A percentile compares a stretch with the other conserved stretches of the same genome.
Evolutionary conservation across 345 rosid genomes (phyloP).

Genomic region (Rhizophora apiculata): DNA sequence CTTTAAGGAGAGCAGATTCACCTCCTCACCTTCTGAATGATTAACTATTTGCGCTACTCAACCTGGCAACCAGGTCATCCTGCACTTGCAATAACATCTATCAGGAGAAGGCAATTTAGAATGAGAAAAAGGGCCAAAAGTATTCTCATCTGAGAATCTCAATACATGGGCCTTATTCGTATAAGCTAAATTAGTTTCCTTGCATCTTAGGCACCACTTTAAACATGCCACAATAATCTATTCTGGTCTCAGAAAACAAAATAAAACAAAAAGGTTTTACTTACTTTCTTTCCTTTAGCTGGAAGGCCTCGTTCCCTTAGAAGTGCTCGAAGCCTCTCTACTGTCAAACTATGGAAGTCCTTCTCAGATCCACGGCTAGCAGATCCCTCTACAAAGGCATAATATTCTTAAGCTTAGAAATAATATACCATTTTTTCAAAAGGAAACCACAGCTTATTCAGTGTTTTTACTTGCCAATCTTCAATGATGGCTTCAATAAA

Average conservation of each 20-base stretch:
- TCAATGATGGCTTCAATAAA: too few relatives aligned
- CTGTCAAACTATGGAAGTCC: constrained; percentile 68
- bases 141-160: background rate
- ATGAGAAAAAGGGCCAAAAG: background rate
- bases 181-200: background rate
- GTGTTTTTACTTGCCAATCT: too few relatives aligned
- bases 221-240: background rate
- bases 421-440: too few relatives aligned
- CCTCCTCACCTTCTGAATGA: constrained; percentile 1
- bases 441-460: too few relatives aligned
- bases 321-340: constrained; percentile 82
- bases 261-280: constrained; percentile 17
- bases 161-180: too few relatives aligned
- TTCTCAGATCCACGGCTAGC: constrained; percentile 52
- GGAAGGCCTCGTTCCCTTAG: constrained; percentile 78
- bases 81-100: constrained; percentile 31
- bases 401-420: too few relatives aligned
- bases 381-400: constrained; percentile 46
- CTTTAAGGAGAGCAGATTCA: background rate
- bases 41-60: constrained; percentile 51
- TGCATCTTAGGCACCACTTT: background rate
- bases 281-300: constrained; percentile 75
- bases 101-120: constrained; percentile 4
- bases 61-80: constrained; percentile 83
- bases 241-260: background rate